Evolutionary conservation across 2,329 filamentous ascomycete genomes (phyloP), one percentile per base, ranked within the genome.

Genomic region (Xylaria sp.): DNA sequence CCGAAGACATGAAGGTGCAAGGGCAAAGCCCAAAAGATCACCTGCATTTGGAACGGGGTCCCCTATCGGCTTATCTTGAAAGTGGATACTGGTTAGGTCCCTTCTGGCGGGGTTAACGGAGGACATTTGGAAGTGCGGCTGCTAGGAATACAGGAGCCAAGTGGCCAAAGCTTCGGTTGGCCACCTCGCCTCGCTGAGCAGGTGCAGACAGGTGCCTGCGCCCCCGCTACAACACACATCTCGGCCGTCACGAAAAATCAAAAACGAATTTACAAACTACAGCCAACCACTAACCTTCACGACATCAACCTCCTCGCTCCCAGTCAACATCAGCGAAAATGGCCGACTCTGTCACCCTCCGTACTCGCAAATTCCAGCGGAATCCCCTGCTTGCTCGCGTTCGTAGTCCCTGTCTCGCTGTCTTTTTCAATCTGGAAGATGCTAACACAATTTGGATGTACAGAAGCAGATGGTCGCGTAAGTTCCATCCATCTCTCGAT

Each of bases 281-380:
- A 71, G 69, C 48, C 66, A 62, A 71, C 65, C 37, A 63, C 55
- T 28, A n/a, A 54, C 37, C 37, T 34, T 63, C 62, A 70, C 70
- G 70, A 72, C 68, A 66, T 70, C 70, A 70, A 72, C 68, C 68
- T 59, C 65, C 55, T 72, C 69, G 69, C 69, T 69, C 56, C 64
- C 67, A 59, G 69, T 70, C 74, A 75, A 67, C 63, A 76, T 69
- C 69, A 85, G 86, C 86, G 88, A 97, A 86, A 85, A 97, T 98
- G 95, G 92, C 94, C 87, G 92, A 94, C 87, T 85, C 86, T 82
- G 91, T 94, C 83, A 94, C 92, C 81, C 87, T 94, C 87, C 91
- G 96, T 89, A 99, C 96, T 87, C 95, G 96, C 93, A 98, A 98
- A 90, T 99, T 99, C 93, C 97, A 98, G 88, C 94, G 94, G 89